Percentiles rank a stretch among this genome's conserved stretches.
phyloP scores from a whole-genome alignment of 2,329 filamentous ascomycete genomes.

The Xylariaceae sp. region DNA sequence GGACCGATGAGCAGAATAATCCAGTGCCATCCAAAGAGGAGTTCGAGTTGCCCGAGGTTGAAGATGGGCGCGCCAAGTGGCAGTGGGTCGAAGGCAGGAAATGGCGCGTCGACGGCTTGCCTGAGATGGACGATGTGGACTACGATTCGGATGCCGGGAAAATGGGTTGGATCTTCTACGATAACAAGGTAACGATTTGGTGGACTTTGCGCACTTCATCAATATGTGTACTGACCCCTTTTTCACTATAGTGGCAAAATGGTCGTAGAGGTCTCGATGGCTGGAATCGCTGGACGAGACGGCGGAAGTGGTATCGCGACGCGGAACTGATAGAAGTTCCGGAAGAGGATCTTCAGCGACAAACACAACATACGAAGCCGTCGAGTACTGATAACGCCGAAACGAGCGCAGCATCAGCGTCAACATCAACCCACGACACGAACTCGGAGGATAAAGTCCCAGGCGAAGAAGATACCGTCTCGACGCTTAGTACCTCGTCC shows the following conservation, averaged over 20 bases:
- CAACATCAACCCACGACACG: constrained; percentile 10
- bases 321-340: constrained; percentile 83
- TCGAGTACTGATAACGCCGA: constrained; percentile 19
- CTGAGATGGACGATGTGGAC: constrained; percentile 46
- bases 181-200: constrained; percentile 71
- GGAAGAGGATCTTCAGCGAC: constrained; percentile 27
- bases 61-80: constrained; percentile 56
- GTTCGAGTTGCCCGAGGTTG: constrained; percentile 57
- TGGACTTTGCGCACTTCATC: not conserved
- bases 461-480: constrained; percentile 29
- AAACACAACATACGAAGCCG: constrained; percentile 25
- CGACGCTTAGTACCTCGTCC: constrained; percentile 31
- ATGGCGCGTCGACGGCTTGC: constrained; percentile 79
- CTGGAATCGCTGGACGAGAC: constrained; percentile 89
- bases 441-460: constrained; percentile 16
- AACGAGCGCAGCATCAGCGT: not conserved
- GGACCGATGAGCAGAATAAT: constrained; percentile 96
- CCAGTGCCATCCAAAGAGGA: constrained; percentile 67
- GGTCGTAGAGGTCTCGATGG: constrained; percentile 79
- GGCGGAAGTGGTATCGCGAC: constrained; percentile 93
- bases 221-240: constrained; percentile 13
- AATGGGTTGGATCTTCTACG: constrained; percentile 94
- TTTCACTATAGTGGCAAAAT: constrained; percentile 67
- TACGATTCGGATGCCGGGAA: constrained; percentile 57
- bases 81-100: constrained; percentile 79